Base-by-base conservation (phyloP, 176 grass and related monocot species). In the Chloris gayana region DNA sequence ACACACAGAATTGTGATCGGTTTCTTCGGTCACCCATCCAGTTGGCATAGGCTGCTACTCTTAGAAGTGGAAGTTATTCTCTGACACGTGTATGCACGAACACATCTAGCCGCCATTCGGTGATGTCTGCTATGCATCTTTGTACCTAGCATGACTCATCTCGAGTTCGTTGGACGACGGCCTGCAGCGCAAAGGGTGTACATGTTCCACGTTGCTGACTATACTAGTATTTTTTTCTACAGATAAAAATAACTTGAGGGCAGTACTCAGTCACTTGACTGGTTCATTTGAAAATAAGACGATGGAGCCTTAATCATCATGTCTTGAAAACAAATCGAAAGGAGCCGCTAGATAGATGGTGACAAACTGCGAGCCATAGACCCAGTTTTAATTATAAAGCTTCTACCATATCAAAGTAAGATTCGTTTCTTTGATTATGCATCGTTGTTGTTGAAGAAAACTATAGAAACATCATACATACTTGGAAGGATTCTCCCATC, bases 61-160 rank as follows among this genome's bases (percentile, higher is more conserved):
- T 10, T 44, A 44, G 9, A 44, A 44, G 22, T 54, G 24, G 78
- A 54, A 42, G 63, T 30, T 80, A 87, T 87, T 82, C 65, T 47
- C 71, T 12, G 33, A 0, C 15, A 49, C n/a, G 4, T 39, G 21
- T 74, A 29, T 60, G n/a, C 71, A 10, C 19, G 37, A 22, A 29
- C 18, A 12, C 27, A 44, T 62, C 14, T 81, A 35, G 30, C n/a
- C 30, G 17, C 29, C 29, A 37, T 69, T 27, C 47, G 14, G 4
- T 50, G 14, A 5, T 50, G 3, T 4, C 12, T 10, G 12, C 44
- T 46, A 14, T 46, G 11, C 44, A 46, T 46, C 44, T 46, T 45
- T 59, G 22, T 47, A 47, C 41, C 47, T 46, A 26, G 42, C 6
- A 71, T 71, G 42, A 19, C 49, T 53, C 19, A 1, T n/a, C 53